Evolutionary conservation across 305 asterid genomes (phyloP).

Genomic region (Fraxinus angustifolia): DNA sequence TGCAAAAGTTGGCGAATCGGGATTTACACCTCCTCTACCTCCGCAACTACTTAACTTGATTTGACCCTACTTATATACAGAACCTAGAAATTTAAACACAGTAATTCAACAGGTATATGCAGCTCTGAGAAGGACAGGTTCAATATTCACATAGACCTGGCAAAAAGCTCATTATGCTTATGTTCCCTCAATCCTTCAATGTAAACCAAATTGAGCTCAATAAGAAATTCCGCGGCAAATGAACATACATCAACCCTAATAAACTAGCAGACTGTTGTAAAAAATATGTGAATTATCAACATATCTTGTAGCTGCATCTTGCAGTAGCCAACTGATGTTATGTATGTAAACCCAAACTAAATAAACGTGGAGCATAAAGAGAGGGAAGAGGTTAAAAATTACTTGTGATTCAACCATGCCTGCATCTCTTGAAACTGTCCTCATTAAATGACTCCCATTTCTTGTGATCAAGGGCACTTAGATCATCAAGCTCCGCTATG

Average conservation of each 20-base stretch:
- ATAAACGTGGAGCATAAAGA: background rate
- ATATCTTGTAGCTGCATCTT: background rate
- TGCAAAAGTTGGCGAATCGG: background rate
- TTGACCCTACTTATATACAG: background rate
- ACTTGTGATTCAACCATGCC: conserved; percentile 39
- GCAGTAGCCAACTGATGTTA: background rate
- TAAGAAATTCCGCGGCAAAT: background rate
- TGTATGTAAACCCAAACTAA: background rate
- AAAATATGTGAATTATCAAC: background rate
- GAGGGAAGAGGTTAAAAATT: background rate
- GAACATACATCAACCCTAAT: background rate
- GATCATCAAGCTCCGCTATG: conserved; percentile 75
- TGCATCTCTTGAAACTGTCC: conserved; percentile 63
- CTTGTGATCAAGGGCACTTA: conserved; percentile 71
- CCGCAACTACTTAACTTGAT: background rate
- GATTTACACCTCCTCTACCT: background rate
- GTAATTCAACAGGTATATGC: background rate
- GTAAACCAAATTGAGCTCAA: background rate
- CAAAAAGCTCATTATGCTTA: background rate
- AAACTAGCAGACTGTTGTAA: background rate
- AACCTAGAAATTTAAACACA: background rate
- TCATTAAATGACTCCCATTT: conserved; percentile 69
- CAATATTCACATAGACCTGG: background rate
- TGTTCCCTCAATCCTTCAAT: background rate
- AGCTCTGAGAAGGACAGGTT: background rate